phyloP scores from a whole-genome alignment of 2,329 filamentous ascomycete species.

The Talaromyces sp. region DNA sequence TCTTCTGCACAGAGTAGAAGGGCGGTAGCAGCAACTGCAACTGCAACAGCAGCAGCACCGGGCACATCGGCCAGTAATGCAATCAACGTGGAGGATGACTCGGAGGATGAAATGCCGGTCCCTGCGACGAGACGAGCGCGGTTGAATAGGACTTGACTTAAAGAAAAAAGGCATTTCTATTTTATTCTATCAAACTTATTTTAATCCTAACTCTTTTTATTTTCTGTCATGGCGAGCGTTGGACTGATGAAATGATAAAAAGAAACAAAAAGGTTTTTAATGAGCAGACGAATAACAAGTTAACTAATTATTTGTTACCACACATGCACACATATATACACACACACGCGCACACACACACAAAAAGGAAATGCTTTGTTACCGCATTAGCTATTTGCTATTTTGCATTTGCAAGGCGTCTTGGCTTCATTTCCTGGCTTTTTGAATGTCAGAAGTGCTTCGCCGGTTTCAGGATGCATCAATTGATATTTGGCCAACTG shows the following conservation, averaged over 20 bases:
- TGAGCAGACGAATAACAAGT: not conserved
- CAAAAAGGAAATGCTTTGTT: not conserved
- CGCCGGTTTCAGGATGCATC: no score
- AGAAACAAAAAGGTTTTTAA: not conserved
- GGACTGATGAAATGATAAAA: not conserved
- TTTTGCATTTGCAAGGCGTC: not conserved
- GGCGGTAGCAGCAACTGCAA: not conserved
- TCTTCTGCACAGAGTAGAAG: not conserved
- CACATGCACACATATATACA: no score
- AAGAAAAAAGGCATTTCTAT: not conserved
- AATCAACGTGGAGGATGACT: slow-evolving; percentile 24
- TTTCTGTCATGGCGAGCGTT: not conserved
- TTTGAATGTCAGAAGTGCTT: no score
- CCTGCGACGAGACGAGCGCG: slow-evolving; percentile 16
- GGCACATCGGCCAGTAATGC: slow-evolving; percentile 19
- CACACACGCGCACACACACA: no score
- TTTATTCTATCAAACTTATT: not conserved
- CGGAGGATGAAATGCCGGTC: slow-evolving; percentile 19
- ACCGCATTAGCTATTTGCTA: not conserved
- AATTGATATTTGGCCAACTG: no score
- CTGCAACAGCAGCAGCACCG: not conserved
- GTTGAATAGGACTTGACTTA: slow-evolving; percentile 11
- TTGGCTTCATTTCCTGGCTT: not conserved
- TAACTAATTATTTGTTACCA: not conserved
- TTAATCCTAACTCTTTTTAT: not conserved